phyloP scores from a whole-genome alignment of 371 early-diverging fungal species.

The Mortierella sp. region DNA sequence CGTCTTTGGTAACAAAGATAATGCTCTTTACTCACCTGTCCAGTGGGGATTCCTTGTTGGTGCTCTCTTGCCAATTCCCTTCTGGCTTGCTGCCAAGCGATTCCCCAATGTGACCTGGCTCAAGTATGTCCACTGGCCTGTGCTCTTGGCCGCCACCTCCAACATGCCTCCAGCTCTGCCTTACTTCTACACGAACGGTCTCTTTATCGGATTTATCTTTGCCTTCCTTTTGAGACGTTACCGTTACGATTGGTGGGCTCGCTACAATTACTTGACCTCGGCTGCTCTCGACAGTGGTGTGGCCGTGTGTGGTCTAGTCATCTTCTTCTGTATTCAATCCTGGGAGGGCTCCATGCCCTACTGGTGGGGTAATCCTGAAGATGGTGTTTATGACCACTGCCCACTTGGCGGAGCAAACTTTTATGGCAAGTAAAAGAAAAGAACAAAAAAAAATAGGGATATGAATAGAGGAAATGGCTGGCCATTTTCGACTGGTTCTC shows the following conservation, averaged over 20 bases:
- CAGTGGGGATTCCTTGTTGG: slow-evolving; percentile 60
- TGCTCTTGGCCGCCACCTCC: slow-evolving; percentile 65
- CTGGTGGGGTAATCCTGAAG: slow-evolving; percentile 53
- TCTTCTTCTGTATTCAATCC: slow-evolving; percentile 61
- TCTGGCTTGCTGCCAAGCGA: slow-evolving; percentile 43
- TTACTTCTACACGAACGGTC: slow-evolving; percentile 66
- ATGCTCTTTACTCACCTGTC: slow-evolving; percentile 41
- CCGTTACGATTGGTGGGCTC: slow-evolving; percentile 72
- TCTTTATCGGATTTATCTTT: slow-evolving; percentile 70
- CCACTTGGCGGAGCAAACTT: slow-evolving; percentile 18
- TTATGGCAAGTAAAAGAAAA: slow-evolving; percentile 4
- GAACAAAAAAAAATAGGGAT: not conserved
- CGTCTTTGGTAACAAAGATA: slow-evolving; percentile 69
- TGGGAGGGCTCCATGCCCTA: slow-evolving; percentile 7
- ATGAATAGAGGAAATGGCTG: not conserved
- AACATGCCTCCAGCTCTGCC: slow-evolving; percentile 77
- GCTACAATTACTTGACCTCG: slow-evolving; percentile 79
- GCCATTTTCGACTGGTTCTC: too few relatives aligned
- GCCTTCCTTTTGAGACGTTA: slow-evolving; percentile 68
- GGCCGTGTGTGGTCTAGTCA: slow-evolving; percentile 59
- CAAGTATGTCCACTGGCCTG: slow-evolving; percentile 66
- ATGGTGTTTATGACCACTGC: slow-evolving; percentile 24
- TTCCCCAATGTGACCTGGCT: slow-evolving; percentile 62
- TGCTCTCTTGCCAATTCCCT: slow-evolving; percentile 44
- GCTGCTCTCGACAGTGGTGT: slow-evolving; percentile 79